Percentiles rank a stretch among this genome's conserved stretches.
Evolutionary conservation across 805 yeast genomes (phyloP).

Genomic region (Kluyveromyces lactis): DNA sequence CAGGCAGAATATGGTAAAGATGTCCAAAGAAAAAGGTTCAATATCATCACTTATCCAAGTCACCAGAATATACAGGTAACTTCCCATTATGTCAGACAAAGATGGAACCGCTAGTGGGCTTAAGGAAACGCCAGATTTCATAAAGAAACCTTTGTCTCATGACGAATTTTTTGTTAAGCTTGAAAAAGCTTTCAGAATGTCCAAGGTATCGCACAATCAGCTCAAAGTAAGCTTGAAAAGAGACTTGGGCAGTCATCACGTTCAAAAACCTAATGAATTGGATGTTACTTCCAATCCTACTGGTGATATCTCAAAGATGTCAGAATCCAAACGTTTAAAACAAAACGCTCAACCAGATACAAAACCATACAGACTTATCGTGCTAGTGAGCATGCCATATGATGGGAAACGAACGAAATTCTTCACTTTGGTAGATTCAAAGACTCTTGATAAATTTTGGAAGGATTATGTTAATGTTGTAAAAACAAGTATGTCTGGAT

Average conservation of each 20-base stretch:
- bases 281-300: conserved; percentile 39
- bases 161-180: neutral
- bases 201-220: neutral
- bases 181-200: neutral
- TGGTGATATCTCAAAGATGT: conserved; percentile 23
- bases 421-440: conserved; percentile 63
- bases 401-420: conserved; percentile 41
- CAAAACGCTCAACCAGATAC: conserved; percentile 17
- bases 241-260: neutral
- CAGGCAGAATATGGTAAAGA: too few species aligned
- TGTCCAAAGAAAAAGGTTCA: too few species aligned
- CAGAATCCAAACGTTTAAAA: conserved; percentile 9
- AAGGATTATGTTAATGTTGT: conserved; percentile 57
- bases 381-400: conserved; percentile 42
- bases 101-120: too few species aligned
- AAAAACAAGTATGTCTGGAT: conserved; percentile 65
- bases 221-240: neutral
- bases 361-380: conserved; percentile 48
- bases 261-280: conserved; percentile 23
- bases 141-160: neutral
- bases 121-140: too few species aligned
- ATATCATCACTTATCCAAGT: too few species aligned
- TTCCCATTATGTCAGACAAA: too few species aligned
- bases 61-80: too few species aligned
- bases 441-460: conserved; percentile 68